Evolutionary conservation across 805 yeast species (phyloP), one percentile per base, ranked within the genome.

Genomic region (Cyberlindnera mycetangii): DNA sequence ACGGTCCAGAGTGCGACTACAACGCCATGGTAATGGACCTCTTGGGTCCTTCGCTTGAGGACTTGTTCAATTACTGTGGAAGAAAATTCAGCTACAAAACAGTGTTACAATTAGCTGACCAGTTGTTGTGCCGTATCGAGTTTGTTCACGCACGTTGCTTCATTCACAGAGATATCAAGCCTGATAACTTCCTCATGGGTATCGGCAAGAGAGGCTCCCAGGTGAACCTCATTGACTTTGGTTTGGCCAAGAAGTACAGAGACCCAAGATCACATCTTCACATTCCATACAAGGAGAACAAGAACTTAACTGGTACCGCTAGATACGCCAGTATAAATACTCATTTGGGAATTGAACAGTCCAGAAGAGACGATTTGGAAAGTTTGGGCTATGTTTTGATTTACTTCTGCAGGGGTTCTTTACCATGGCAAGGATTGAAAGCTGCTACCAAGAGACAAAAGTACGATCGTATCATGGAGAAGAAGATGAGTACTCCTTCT

Each of bases 351-450:
- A 86, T 92, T 56, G 99, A 92, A 66, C 99, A 92, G 69, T 82
- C 89, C 57, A 82, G 99, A 71, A 81, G 99, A 65, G 99, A 92
- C 68, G 99, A 92, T 66, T 76, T 92, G 58, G 99, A 93, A 70
- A 83, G 93, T 50, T 76, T 92, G 60, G 98, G 97, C 40, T 92
- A 92, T 63, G 97, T 92, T 42, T 75, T 93, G 57, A 87, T 92
- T 56, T 92, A 92, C 69, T 93, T 92, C 64, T 85, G 96, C 67
- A 81, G 96, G 47, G 98, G 99, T 35, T 85, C 95, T 15, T 78
- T 92, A 59, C 99, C 99, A 43, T 92, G 99, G 99, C 99, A 92
- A 69, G 99, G 99, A 4, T 77, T 92, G 60, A 89, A 89, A 68
- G 99, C 98, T 32, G 93, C 92, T 20, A 89, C 97, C 14, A 92